A percentile compares a stretch with the other conserved stretches of the same genome.
These are phyloP conservation scores for Vigna trinervia DNA, from an alignment of 306 rosid species.

Conservation along the genomic window DNA sequence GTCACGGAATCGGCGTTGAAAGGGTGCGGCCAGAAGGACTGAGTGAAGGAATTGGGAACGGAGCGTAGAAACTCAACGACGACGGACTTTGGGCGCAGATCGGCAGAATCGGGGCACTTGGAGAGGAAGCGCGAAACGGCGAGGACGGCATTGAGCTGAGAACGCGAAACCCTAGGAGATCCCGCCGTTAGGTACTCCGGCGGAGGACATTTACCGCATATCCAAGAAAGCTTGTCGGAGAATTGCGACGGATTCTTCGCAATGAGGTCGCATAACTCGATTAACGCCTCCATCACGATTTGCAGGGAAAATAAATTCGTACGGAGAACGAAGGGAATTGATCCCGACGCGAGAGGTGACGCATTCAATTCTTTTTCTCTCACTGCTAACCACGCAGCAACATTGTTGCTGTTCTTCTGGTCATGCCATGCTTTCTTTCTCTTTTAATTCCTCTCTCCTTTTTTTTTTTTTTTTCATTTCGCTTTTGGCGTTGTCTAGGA, in stretches of 20 bases:
- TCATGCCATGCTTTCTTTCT: constrained; percentile 29
- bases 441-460: not conserved
- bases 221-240: constrained; percentile 81
- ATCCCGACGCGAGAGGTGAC: constrained; percentile 5
- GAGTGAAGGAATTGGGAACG: constrained; percentile 69
- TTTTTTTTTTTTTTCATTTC: not conserved
- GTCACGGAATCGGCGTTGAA: constrained; percentile 64
- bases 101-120: constrained; percentile 66
- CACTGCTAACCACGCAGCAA: constrained; percentile 40
- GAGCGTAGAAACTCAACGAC: constrained; percentile 77
- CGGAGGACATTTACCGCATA: constrained; percentile 81
- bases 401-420: constrained; percentile 42
- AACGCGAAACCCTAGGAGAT: constrained; percentile 83
- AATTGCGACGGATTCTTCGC: constrained; percentile 79
- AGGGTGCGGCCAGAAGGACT: constrained; percentile 85
- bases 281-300: constrained; percentile 80
- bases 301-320: constrained; percentile 32
- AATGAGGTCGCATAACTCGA: constrained; percentile 92
- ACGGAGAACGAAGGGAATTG: not conserved
- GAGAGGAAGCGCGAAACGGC: constrained; percentile 87
- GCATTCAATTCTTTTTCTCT: constrained; percentile 31
- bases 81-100: constrained; percentile 76
- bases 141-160: constrained; percentile 93
- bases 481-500: constrained; percentile 24
- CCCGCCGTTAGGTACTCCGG: constrained; percentile 70